Conservation (phyloP, 2,329 filamentous ascomycete species). For the Myriosclerotinia curreyana region DNA sequence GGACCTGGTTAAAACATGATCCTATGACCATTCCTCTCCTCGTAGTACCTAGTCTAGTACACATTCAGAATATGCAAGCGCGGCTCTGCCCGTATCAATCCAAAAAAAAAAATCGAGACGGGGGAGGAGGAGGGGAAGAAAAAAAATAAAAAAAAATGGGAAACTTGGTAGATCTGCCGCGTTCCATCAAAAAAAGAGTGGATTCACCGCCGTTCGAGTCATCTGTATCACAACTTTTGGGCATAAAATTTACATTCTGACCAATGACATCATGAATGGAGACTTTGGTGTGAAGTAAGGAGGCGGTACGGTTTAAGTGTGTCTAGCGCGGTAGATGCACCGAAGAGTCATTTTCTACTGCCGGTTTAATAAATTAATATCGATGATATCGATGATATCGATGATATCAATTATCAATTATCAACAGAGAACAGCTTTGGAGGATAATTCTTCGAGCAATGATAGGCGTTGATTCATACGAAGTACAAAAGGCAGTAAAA, state of each 20-base stretch:
- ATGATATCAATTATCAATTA: too few species aligned
- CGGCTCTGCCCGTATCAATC: conserved; percentile 25
- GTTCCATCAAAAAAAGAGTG: conserved; percentile 12
- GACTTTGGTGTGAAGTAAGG: background rate
- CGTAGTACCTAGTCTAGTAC: too few species aligned
- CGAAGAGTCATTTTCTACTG: conserved; percentile 15
- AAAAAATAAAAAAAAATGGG: background rate
- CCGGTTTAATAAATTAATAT: conserved; percentile 18
- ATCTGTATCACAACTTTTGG: conserved; percentile 15
- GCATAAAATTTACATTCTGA: background rate
- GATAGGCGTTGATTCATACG: conserved; percentile 4
- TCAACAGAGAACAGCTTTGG: conserved; percentile 1
- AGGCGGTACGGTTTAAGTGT: background rate
- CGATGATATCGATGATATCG: background rate
- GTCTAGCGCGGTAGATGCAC: background rate
- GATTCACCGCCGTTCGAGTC: conserved; percentile 17
- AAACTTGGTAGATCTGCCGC: conserved; percentile 21
- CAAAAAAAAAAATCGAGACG: too few species aligned
- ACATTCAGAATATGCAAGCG: conserved; percentile 20
- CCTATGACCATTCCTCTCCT: conserved; percentile 21
- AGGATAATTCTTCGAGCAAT: conserved; percentile 4
- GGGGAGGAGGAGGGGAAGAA: conserved; percentile 1
- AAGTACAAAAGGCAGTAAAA: background rate
- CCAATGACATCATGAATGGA: conserved; percentile 2
- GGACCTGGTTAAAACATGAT: conserved; percentile 13